Evolutionary conservation across 148 eudicot species (phyloP).

Genomic region (Nepenthes gracilis): DNA sequence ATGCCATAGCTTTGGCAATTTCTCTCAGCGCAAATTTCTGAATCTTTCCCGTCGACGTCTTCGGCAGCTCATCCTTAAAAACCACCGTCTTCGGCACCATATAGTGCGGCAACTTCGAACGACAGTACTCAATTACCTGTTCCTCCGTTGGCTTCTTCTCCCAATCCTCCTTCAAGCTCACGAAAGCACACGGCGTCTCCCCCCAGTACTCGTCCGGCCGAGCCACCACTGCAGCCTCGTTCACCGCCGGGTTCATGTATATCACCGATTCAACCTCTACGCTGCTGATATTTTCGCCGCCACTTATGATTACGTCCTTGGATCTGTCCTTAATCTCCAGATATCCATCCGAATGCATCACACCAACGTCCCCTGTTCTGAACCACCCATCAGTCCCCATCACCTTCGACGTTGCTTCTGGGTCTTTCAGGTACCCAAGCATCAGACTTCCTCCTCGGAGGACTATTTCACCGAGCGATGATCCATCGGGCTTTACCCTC

Average conservation of each 20-base stretch:
- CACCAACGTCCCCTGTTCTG: slow-evolving; percentile 37
- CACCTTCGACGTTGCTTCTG: slow-evolving; percentile 12
- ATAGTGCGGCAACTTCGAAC: slow-evolving; percentile 32
- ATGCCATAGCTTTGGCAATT: slow-evolving; percentile 24
- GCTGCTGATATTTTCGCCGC: slow-evolving; percentile 43
- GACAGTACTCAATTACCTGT: slow-evolving; percentile 36
- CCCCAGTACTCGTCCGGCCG: slow-evolving; percentile 49
- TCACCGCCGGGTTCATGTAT: slow-evolving; percentile 18
- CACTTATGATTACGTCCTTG: slow-evolving; percentile 33
- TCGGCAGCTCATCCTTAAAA: slow-evolving; percentile 36
- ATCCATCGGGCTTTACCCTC: slow-evolving; percentile 27
- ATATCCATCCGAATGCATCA: slow-evolving; percentile 42
- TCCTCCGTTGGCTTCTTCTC: slow-evolving; percentile 7
- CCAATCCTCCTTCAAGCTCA: slow-evolving; percentile 22
- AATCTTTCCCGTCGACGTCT: slow-evolving; percentile 51
- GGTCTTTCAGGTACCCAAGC: slow-evolving; percentile 45
- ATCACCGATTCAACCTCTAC: slow-evolving; percentile 36
- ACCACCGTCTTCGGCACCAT: slow-evolving; percentile 53
- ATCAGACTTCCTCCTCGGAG: slow-evolving; percentile 25
- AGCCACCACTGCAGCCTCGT: slow-evolving; percentile 43
- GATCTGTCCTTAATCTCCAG: slow-evolving; percentile 41
- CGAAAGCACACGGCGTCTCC: slow-evolving; percentile 50
- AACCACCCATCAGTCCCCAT: slow-evolving; percentile 36
- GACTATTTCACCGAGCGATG: slow-evolving; percentile 29
- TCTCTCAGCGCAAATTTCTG: slow-evolving; percentile 37